Evolutionary conservation across 371 early-diverging fungal species (phyloP), one percentile per base, ranked within the genome.

Genomic region (Apophysomyces elegans): DNA sequence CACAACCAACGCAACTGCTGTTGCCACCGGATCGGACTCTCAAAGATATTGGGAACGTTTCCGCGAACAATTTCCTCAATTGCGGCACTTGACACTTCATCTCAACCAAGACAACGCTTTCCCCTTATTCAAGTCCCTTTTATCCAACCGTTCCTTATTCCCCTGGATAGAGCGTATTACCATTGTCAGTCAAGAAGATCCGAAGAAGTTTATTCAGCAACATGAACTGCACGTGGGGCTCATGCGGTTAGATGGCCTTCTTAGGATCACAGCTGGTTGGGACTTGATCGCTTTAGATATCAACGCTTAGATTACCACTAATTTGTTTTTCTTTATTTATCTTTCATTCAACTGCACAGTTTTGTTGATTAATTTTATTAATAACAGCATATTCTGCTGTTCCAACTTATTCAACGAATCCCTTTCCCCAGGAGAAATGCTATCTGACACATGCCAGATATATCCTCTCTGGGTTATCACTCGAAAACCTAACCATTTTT

Each of bases 191-290:
- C 58, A n/a, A 7, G 73, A 72, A 36, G 65, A 69, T 39, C 68
- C 70, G 11, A 72, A 69, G 35, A 57, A 58, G 2, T 62, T 56
- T 37, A 35, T 78, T 12, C 61, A 69, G 58, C 66, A 65, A 36
- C 63, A 75, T 41, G 73, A 72, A 36, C 54, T 78, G 12, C 59
- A 63, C 58, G 54, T 66, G 13, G 64, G 67, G 39, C 59, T 78
- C 8, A 58, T 67, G 39, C 64, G 62, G n/a, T 47, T 75, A 46
- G 58, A 71, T 13, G 78, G 78, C 4, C 45, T 78, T 37, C 63
- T 69, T 41, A 63, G 78, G 46, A 69, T 78, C 45, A 72, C 72
- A 56, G 72, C 73, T 43, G 79, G 76, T 36, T 76, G 79, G 79
- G 74, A 79, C 63, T 67, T 79, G 67, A 69, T 78, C 44, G 73